phyloP scores from a whole-genome alignment of 2,329 filamentous ascomycete genomes.

The Cyclaneusma minus region DNA sequence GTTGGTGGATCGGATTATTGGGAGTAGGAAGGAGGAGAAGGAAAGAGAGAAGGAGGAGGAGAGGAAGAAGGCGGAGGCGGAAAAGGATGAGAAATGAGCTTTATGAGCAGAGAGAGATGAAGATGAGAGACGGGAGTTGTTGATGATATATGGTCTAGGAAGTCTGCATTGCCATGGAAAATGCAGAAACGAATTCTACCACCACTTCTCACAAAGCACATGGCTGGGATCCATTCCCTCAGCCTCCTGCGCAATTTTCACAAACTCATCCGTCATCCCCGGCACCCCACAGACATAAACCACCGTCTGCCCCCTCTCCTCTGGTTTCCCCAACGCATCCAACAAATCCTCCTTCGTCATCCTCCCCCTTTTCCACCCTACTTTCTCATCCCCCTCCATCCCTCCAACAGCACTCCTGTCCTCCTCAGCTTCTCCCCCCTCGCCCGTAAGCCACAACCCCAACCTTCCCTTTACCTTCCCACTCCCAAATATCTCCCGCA shows the following conservation, averaged over 20 bases:
- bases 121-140: too few species aligned
- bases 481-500: constrained; percentile 25
- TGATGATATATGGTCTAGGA: too few species aligned
- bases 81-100: constrained; percentile 9
- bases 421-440: constrained; percentile 3
- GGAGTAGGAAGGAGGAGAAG: constrained; percentile 37
- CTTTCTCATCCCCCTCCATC: too few species aligned
- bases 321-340: constrained; percentile 21
- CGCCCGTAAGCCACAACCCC: constrained; percentile 25
- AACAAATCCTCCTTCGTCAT: constrained; percentile 27
- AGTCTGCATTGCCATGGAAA: too few species aligned
- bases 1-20: constrained; percentile 80
- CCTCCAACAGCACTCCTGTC: constrained; percentile 6
- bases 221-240: constrained; percentile 28
- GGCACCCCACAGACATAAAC: constrained; percentile 57
- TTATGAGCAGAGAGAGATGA: too few species aligned
- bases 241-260: constrained; percentile 22
- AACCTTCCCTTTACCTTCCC: constrained; percentile 24
- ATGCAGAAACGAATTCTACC: too few species aligned
- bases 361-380: constrained; percentile 23
- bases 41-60: constrained; percentile 14
- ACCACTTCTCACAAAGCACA: constrained; percentile 49
- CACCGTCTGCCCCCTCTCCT: constrained; percentile 25
- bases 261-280: constrained; percentile 52
- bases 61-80: constrained; percentile 7